A percentile compares a stretch with the other conserved stretches of the same genome.
These are phyloP conservation scores for Cutaneotrichosporon dermatis DNA, from an alignment of 1,284 basidiomycete genomes.

Conservation along the genomic window DNA sequence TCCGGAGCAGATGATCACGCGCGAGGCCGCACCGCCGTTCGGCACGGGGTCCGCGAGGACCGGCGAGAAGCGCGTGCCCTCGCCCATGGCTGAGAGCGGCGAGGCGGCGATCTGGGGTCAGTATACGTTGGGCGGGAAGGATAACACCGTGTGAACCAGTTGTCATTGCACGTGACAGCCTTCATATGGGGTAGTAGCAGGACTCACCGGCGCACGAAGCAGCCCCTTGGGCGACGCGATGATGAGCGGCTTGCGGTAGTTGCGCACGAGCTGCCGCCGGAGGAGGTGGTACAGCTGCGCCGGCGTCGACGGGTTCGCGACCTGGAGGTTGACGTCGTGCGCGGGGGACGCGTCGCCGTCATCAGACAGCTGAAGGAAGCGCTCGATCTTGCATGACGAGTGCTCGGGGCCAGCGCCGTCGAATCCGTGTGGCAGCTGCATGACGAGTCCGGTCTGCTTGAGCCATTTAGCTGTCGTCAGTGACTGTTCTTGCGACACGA, in stretches of 20 bases:
- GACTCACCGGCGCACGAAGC: conserved; percentile 66
- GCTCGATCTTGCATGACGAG: conserved; percentile 75
- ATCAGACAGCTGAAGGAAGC: conserved; percentile 63
- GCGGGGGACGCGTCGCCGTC: conserved; percentile 34
- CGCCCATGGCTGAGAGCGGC: conserved; percentile 60
- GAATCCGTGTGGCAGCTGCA: conserved; percentile 78
- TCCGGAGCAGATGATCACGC: conserved; percentile 57
- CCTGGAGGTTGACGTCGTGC: conserved; percentile 68
- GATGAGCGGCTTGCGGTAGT: conserved; percentile 77
- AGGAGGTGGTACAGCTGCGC: conserved; percentile 86
- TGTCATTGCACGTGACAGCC: too few species aligned
- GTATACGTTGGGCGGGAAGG: background rate
- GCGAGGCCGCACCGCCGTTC: conserved; percentile 23
- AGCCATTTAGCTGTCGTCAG: conserved; percentile 74
- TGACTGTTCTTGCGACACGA: too few species aligned
- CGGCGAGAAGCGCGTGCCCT: conserved; percentile 63
- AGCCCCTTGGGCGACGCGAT: conserved; percentile 78
- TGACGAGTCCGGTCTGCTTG: conserved; percentile 80
- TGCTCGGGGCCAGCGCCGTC: conserved; percentile 90
- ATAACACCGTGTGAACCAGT: background rate
- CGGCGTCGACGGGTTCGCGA: conserved; percentile 78
- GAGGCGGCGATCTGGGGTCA: conserved; percentile 66
- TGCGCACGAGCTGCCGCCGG: conserved; percentile 72
- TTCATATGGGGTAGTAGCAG: background rate
- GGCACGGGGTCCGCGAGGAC: conserved; percentile 58